These are phyloP conservation scores for Candida smagusa DNA, from an alignment of 1,139 yeast species.

Conservation along the genomic window DNA sequence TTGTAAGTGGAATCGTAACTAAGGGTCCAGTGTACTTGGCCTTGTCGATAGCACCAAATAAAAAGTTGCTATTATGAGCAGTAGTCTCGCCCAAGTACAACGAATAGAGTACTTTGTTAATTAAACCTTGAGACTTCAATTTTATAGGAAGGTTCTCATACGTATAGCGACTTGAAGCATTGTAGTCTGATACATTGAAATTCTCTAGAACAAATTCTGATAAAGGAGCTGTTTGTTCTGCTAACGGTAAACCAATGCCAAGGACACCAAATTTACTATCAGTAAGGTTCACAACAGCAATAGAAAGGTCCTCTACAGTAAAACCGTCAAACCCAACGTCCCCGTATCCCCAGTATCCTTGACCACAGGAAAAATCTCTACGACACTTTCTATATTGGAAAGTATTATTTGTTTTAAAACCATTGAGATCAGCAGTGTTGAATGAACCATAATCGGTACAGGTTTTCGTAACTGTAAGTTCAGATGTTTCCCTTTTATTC, in stretches of 20 bases:
- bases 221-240: constrained; percentile 25
- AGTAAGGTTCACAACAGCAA: constrained; percentile 48
- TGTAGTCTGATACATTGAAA: too few species aligned
- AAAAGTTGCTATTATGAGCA: constrained; percentile 41
- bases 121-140: constrained; percentile 23
- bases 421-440: constrained; percentile 29
- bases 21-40: constrained; percentile 49
- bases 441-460: constrained; percentile 40
- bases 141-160: constrained; percentile 21
- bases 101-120: constrained; percentile 28
- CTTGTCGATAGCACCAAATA: constrained; percentile 58
- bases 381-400: constrained; percentile 45
- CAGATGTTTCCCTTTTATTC: too few species aligned
- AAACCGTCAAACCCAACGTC: constrained; percentile 33
- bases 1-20: constrained; percentile 6
- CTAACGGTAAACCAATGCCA: constrained; percentile 54
- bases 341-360: constrained; percentile 58
- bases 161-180: too few species aligned
- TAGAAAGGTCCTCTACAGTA: constrained; percentile 42
- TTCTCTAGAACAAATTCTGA: too few species aligned
- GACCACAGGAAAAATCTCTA: constrained; percentile 61
- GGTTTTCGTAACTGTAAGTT: constrained; percentile 13
- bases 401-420: constrained; percentile 30
- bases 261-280: constrained; percentile 46
- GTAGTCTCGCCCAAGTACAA: constrained; percentile 41